Conservation (phyloP, 148 eudicot genomes). For the Amaranthus cruentus region DNA sequence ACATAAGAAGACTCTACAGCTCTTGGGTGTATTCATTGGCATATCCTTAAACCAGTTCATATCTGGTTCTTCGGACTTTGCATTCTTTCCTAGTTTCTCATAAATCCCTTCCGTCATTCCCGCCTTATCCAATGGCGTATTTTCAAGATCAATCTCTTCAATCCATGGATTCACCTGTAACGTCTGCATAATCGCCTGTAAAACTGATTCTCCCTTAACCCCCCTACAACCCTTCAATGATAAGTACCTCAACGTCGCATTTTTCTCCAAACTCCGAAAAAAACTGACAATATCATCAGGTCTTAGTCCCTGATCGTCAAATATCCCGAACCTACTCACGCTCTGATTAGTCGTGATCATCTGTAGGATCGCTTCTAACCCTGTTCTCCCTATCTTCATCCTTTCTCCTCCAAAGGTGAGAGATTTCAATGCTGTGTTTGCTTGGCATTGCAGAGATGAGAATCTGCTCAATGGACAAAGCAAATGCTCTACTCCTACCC, state of each 20-base stretch:
- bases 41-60: conserved; percentile 67
- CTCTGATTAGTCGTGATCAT: conserved; percentile 76
- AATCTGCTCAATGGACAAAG: conserved; percentile 80
- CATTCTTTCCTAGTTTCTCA: conserved; percentile 70
- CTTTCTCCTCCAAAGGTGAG: conserved; percentile 69
- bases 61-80: conserved; percentile 44
- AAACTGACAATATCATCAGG: conserved; percentile 53
- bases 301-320: conserved; percentile 60
- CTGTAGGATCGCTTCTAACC: conserved; percentile 59
- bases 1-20: conserved; percentile 74
- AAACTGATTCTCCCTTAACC: conserved; percentile 62
- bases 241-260: conserved; percentile 52
- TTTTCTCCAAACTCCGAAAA: conserved; percentile 59
- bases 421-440: conserved; percentile 58
- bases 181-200: conserved; percentile 57
- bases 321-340: conserved; percentile 49
- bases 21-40: conserved; percentile 71
- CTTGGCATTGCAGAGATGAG: conserved; percentile 74
- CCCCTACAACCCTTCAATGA: conserved; percentile 86
- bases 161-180: conserved; percentile 90
- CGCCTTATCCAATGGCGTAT: conserved; percentile 59
- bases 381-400: conserved; percentile 61
- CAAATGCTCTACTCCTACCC: conserved; percentile 77
- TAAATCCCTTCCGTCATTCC: conserved; percentile 67
- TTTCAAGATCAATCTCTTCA: conserved; percentile 76